phyloP scores from a whole-genome alignment of 2,329 filamentous ascomycete species.

The Cladosporium sp. region DNA sequence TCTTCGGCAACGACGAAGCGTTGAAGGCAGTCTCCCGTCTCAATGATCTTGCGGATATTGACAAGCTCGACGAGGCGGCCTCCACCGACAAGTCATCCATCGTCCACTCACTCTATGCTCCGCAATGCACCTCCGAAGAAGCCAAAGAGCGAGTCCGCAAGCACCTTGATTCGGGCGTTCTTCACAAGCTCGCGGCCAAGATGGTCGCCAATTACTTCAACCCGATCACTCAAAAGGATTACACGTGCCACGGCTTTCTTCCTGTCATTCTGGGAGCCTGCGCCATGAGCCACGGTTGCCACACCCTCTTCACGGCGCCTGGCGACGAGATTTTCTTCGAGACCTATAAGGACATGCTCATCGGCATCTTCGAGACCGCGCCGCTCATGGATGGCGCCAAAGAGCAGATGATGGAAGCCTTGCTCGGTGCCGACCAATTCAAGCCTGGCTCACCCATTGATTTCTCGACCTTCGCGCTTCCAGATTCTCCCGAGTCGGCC shows the following conservation, averaged over 20 bases:
- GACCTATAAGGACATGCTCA: slow-evolving; percentile 1
- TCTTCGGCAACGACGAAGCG: slow-evolving; percentile 6
- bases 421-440: neutral
- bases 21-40: slow-evolving; percentile 1
- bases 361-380: neutral
- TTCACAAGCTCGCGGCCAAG: slow-evolving; percentile 12
- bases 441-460: neutral
- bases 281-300: slow-evolving; percentile 5
- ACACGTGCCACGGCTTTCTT: slow-evolving; percentile 5
- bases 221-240: slow-evolving; percentile 11
- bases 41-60: neutral
- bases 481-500: neutral
- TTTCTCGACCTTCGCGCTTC: neutral
- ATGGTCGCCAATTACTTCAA: slow-evolving; percentile 16
- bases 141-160: slow-evolving; percentile 9
- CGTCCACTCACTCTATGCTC: slow-evolving; percentile 12
- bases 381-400: slow-evolving; percentile 3
- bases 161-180: slow-evolving; percentile 14
- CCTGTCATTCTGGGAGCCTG: slow-evolving; percentile 4
- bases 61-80: neutral
- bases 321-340: neutral
- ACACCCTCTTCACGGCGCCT: neutral
- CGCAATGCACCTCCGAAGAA: slow-evolving; percentile 5
- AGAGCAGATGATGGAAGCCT: neutral
- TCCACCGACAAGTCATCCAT: slow-evolving; percentile 2